Base-by-base conservation (phyloP, 306 rosid species). In the Castanopsis chinensis region DNA sequence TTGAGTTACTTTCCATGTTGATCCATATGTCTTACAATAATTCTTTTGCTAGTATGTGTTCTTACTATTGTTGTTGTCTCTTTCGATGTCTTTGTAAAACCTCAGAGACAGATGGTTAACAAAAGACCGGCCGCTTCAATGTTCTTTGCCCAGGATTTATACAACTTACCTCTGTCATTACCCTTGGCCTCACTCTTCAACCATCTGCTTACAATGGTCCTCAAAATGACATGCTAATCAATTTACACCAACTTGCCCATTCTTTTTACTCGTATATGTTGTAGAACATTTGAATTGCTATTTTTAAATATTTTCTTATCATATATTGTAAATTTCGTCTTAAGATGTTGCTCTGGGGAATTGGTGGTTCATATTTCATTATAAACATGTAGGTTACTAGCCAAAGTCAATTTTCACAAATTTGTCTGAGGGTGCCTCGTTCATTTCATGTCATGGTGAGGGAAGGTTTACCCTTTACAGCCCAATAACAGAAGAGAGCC, bases 81-180 rank as follows among this genome's bases (percentile, higher is more conserved):
- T 76, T 75, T 6, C 1, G 6, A 14, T 32, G 11, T 37, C 6
- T 30, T 13, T 23, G 20, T 60, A 45, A 70, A 73, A 59, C 20
- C 32, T 4, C 51, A 20, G 77, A 76, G 82, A 79, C 73, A 5
- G 79, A 84, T 71, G 82, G 82, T 25, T 76, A 72, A 59, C 78
- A 71, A 43, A 56, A 21, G 17, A 76, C 75, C 15, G 85, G 81
- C n/a, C 74, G 83, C 78, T 85, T 49, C 78, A 81, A 85, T 57
- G 23, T 53, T 51, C 78, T 79, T 8, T 81, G 80, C 49, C 83
- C 72, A 10, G 83, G 85, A 37, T 85, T 85, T 20, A n/a, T 80
- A 73, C 85, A 78, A 59, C 63, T 78, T 78, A 78, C 76, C 80
- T 0, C 80, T 3, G 33, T 41, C 2, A 52, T 77, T 15, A 17